Evolutionary conservation across 169 alveolate genomes (phyloP).

Genomic region (Plasmodium adleri): DNA sequence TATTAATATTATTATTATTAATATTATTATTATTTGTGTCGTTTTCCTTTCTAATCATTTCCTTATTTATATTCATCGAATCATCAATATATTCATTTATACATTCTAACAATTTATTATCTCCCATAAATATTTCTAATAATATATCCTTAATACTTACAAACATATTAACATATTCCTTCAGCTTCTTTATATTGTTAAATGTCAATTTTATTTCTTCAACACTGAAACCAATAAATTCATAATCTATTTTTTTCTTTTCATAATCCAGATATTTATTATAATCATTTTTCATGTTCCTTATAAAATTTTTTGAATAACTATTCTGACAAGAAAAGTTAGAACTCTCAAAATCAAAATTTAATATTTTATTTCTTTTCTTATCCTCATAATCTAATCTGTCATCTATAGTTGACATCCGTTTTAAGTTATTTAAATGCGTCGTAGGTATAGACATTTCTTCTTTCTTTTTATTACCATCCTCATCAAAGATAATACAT

Average conservation of each 20-base stretch:
- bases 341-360: slow-evolving; percentile 49
- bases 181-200: slow-evolving; percentile 51
- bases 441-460: neutral
- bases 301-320: slow-evolving; percentile 59
- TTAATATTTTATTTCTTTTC: slow-evolving; percentile 3
- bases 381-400: neutral
- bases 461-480: neutral
- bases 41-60: neutral
- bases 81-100: slow-evolving; percentile 71
- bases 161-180: slow-evolving; percentile 76
- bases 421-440: neutral
- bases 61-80: neutral
- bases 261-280: slow-evolving; percentile 45
- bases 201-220: slow-evolving; percentile 71
- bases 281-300: slow-evolving; percentile 65
- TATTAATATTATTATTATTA: neutral
- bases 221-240: slow-evolving; percentile 66
- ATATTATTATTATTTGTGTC: neutral
- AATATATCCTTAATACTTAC: slow-evolving; percentile 71
- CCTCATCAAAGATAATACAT: neutral
- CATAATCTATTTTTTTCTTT: slow-evolving; percentile 66
- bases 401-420: too few relatives aligned
- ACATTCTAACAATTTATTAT: slow-evolving; percentile 54
- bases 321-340: slow-evolving; percentile 53
- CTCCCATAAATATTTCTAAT: slow-evolving; percentile 69